Evolutionary conservation across 768 basidiomycete species (phyloP).

Genomic region (Peribolospora baueri): DNA sequence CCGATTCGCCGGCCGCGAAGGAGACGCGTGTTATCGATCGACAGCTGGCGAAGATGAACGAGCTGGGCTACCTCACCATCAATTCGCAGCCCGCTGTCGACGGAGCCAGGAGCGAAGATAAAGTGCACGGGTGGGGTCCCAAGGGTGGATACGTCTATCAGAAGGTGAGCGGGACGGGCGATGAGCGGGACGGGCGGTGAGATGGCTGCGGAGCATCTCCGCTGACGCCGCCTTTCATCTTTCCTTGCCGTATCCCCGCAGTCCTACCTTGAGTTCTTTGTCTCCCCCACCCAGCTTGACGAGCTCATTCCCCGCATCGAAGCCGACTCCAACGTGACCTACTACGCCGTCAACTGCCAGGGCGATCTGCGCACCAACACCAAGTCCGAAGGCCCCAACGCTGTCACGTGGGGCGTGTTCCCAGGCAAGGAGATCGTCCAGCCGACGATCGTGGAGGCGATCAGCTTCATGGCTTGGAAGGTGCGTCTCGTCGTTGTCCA

Average conservation of each 20-base stretch:
- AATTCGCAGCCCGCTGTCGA: slow-evolving; percentile 93
- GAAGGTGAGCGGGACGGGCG: slow-evolving; percentile 30
- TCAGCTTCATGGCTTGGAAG: slow-evolving; percentile 91
- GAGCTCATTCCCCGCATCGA: slow-evolving; percentile 9
- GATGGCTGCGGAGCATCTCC: not conserved
- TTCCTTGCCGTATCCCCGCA: slow-evolving; percentile 43
- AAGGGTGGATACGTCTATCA: slow-evolving; percentile 81
- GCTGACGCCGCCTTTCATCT: slow-evolving; percentile 19
- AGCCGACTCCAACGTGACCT: slow-evolving; percentile 68
- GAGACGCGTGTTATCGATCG: slow-evolving; percentile 39
- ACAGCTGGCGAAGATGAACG: slow-evolving; percentile 73
- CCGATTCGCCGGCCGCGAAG: slow-evolving; percentile 42
- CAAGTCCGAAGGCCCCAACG: slow-evolving; percentile 83
- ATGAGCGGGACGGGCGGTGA: not conserved
- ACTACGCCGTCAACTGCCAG: slow-evolving; percentile 88
- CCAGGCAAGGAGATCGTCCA: slow-evolving; percentile 88
- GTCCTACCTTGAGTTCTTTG: slow-evolving; percentile 90
- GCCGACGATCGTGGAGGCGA: slow-evolving; percentile 82
- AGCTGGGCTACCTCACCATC: slow-evolving; percentile 83
- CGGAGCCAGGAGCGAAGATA: slow-evolving; percentile 45
- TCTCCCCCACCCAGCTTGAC: slow-evolving; percentile 22
- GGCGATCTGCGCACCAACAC: slow-evolving; percentile 89
- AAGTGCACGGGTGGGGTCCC: slow-evolving; percentile 81
- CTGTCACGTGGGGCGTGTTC: slow-evolving; percentile 97
- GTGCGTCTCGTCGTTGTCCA: slow-evolving; percentile 21